A percentile compares a stretch with the other conserved stretches of the same genome.
These are phyloP conservation scores for Vanrija sp. DNA, from an alignment of 1,284 basidiomycete species.

Conservation along the genomic window DNA sequence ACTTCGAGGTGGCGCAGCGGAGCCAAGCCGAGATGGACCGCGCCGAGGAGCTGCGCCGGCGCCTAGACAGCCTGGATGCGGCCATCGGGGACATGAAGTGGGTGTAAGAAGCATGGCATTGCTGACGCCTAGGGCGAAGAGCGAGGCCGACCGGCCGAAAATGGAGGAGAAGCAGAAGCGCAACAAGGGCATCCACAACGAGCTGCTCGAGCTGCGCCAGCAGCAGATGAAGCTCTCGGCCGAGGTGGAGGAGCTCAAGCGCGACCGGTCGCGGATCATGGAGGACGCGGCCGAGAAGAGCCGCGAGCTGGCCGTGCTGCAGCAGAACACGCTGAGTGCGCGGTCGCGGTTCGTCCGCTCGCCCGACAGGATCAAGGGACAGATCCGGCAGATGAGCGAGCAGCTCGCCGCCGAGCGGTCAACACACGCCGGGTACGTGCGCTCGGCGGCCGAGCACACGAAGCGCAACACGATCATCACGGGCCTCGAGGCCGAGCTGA, in stretches of 20 bases:
- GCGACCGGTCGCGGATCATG: slow-evolving; percentile 49
- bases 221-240: slow-evolving; percentile 57
- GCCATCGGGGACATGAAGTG: slow-evolving; percentile 63
- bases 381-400: slow-evolving; percentile 66
- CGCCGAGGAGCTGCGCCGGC: slow-evolving; percentile 51
- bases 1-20: slow-evolving; percentile 18
- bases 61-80: slow-evolving; percentile 56
- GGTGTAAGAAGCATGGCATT: slow-evolving; percentile 29
- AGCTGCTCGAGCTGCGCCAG: slow-evolving; percentile 60
- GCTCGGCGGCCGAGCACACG: slow-evolving; percentile 68
- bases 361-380: slow-evolving; percentile 75
- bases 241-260: slow-evolving; percentile 59
- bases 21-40: slow-evolving; percentile 27
- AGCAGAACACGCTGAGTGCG: slow-evolving; percentile 54
- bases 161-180: slow-evolving; percentile 60
- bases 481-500: slow-evolving; percentile 63
- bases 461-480: slow-evolving; percentile 65
- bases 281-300: slow-evolving; percentile 28
- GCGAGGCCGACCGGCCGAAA: slow-evolving; percentile 65
- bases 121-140: slow-evolving; percentile 55
- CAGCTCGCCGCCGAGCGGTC: slow-evolving; percentile 60
- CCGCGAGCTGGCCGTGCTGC: slow-evolving; percentile 23
- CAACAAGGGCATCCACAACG: slow-evolving; percentile 60
- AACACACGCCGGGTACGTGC: slow-evolving; percentile 59
- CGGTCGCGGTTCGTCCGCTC: slow-evolving; percentile 75